Percentiles rank a stretch among this genome's conserved stretches.
phyloP scores from a whole-genome alignment of 495 filamentous ascomycete species.

The Pyrenopolyporus hunteri region DNA sequence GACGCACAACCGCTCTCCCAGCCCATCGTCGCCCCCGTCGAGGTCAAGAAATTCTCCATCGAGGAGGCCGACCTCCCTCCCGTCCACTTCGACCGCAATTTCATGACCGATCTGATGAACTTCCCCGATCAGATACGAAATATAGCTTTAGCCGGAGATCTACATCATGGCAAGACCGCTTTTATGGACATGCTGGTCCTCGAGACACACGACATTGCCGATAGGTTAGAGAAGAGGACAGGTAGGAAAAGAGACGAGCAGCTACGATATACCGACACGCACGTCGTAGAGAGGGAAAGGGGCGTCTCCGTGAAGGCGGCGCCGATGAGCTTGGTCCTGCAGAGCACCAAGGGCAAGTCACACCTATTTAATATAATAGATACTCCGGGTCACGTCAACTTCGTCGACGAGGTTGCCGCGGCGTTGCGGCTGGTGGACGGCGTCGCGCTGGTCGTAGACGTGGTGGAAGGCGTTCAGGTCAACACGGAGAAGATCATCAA shows the following conservation, averaged over 20 bases:
- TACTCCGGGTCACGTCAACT: slow-evolving; percentile 97
- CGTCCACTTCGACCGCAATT: slow-evolving; percentile 80
- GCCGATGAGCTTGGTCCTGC: slow-evolving; percentile 92
- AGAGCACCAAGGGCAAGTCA: slow-evolving; percentile 89
- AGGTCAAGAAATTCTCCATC: slow-evolving; percentile 93
- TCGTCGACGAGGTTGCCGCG: slow-evolving; percentile 93
- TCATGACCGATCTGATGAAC: slow-evolving; percentile 96
- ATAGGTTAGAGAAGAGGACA: slow-evolving; percentile 74
- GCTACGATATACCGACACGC: slow-evolving; percentile 91
- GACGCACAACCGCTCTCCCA: slow-evolving; percentile 91
- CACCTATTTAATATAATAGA: slow-evolving; percentile 94
- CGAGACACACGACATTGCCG: slow-evolving; percentile 87
- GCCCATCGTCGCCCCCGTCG: slow-evolving; percentile 91
- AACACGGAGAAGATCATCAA: slow-evolving; percentile 97
- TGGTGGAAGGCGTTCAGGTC: slow-evolving; percentile 96
- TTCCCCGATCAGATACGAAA: slow-evolving; percentile 94
- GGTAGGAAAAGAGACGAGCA: slow-evolving; percentile 88
- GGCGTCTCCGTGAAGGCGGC: slow-evolving; percentile 93
- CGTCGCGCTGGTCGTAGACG: slow-evolving; percentile 90
- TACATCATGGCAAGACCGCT: slow-evolving; percentile 97
- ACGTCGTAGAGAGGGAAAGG: slow-evolving; percentile 84
- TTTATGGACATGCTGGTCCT: slow-evolving; percentile 98
- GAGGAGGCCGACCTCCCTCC: slow-evolving; percentile 90
- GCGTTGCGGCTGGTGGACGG: slow-evolving; percentile 88
- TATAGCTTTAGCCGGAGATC: slow-evolving; percentile 86